Evolutionary conservation across 495 filamentous ascomycete genomes (phyloP), one percentile per base, ranked within the genome.

Genomic region (Hypoxylon trugodes): DNA sequence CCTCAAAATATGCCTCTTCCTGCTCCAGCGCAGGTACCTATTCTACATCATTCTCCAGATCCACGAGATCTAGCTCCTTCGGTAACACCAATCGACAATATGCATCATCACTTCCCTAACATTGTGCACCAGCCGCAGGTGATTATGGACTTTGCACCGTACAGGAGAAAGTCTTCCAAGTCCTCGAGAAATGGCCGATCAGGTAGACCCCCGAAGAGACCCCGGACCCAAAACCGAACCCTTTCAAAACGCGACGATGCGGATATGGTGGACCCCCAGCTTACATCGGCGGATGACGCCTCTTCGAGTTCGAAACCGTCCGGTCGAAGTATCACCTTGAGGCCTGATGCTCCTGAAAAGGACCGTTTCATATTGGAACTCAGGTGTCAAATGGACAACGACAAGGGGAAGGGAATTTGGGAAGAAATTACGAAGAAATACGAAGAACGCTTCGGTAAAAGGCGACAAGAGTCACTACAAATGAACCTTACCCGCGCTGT

Each of bases 381-480:
- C 12, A 71, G 77, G 12, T 79, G 76, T 38, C 65, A 76, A 48
- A 74, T 73, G 56, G 65, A 76, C n/a, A 66, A 71, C 22, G 77
- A 78, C 15, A 80, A 79, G 54, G 80, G 80, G 28, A 80, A 82
- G 66, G 80, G 78, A 1, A 82, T 82, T 77, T 82, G 80, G 80
- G 77, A 80, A 28, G 73, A 76, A 41, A 82, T 81, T 59, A 77
- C 76, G 52, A 69, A 71, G n/a, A 73, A 75, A 36, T 82, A 77
- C 61, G 71, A 76, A 24, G 73, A 75, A 24, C 73, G 66, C 40
- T 77, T 51, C 30, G 65, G 65, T 4, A 65, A 69, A 25, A 77
- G 76, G 36, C 72, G 74, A 41, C 78, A 81, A 51, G 78, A 78
- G 22, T 74, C 73, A 12, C 69, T 82, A 0, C 79, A 82, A 45